Evolutionary conservation across 768 basidiomycete genomes (phyloP).

Genomic region (Lactifluus echinatus): DNA sequence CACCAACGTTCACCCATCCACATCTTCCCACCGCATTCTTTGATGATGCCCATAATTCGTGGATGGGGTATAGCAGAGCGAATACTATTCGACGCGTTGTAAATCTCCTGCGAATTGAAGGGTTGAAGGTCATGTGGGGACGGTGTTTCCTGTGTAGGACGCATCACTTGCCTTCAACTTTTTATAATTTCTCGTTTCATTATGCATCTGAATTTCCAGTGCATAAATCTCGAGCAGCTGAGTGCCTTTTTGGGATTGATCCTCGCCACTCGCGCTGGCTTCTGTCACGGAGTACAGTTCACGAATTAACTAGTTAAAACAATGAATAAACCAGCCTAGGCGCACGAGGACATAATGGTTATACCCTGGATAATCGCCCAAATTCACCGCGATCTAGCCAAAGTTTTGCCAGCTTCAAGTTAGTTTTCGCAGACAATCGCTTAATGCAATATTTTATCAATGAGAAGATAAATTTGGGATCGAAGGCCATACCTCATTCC

Average conservation of each 20-base stretch:
- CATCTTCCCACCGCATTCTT: conserved; percentile 99
- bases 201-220: conserved; percentile 99
- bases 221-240: conserved; percentile 95
- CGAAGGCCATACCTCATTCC: conserved; percentile 67
- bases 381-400: conserved; percentile 97
- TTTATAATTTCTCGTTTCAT: conserved; percentile 90
- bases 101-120: conserved; percentile 65
- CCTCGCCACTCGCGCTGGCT: conserved; percentile 54
- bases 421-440: conserved; percentile 92
- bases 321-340: background rate
- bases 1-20: conserved; percentile 97
- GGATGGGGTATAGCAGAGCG: conserved; percentile 97
- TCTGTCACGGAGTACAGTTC: conserved; percentile 65
- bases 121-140: background rate
- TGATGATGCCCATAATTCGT: conserved; percentile 97
- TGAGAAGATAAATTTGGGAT: background rate
- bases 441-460: conserved; percentile 25
- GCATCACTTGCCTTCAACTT: conserved; percentile 68
- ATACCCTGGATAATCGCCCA: conserved; percentile 67
- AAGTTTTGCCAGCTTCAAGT: conserved; percentile 91
- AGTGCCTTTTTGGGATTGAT: conserved; percentile 90
- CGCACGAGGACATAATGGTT: conserved; percentile 3
- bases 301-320: conserved; percentile 50
- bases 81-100: conserved; percentile 88
- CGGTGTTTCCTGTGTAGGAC: background rate